A percentile compares a stretch with the other conserved stretches of the same genome.
Conservation (phyloP, 2,329 filamentous ascomycete species). For the Scolecobasidium constrictum region DNA sequence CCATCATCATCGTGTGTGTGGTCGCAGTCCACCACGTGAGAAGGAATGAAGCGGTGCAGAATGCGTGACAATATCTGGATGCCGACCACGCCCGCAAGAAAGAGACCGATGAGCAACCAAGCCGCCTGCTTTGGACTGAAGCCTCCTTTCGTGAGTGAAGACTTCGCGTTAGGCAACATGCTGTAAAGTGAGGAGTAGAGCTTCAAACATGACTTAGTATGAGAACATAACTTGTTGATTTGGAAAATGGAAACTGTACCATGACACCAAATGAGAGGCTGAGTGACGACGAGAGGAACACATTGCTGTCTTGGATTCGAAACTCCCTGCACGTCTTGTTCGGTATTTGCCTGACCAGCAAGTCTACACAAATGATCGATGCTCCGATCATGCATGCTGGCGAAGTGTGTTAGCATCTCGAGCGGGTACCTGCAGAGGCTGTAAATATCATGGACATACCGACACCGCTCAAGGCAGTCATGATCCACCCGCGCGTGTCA, state of each 20-base stretch:
- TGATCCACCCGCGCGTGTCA: conserved; percentile 88
- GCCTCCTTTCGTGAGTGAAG: conserved; percentile 61
- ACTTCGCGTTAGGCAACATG: conserved; percentile 80
- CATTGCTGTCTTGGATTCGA: conserved; percentile 78
- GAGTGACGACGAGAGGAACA: conserved; percentile 76
- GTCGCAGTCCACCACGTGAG: conserved; percentile 71
- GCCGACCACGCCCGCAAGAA: conserved; percentile 60
- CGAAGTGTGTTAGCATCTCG: too few relatives aligned
- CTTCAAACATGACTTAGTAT: too few relatives aligned
- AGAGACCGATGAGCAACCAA: conserved; percentile 57
- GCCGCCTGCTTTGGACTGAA: conserved; percentile 57
- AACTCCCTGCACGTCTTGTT: conserved; percentile 43
- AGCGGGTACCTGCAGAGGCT: not conserved
- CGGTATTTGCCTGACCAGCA: conserved; percentile 62
- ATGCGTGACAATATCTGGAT: conserved; percentile 65
- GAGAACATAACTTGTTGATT: not conserved
- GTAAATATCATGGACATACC: conserved; percentile 32
- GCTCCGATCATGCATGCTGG: conserved; percentile 50
- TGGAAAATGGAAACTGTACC: conserved; percentile 42
- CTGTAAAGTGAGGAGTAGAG: conserved; percentile 85
- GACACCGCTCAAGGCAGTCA: conserved; percentile 73
- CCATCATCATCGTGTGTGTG: conserved; percentile 55
- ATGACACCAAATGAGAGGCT: conserved; percentile 94
- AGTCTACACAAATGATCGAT: conserved; percentile 76
- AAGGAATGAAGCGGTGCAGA: conserved; percentile 63